Percentiles rank a stretch among this genome's conserved stretches.
Evolutionary conservation across 352 stramenopile genomes (phyloP).

Genomic region (Pythium phragmitis): DNA sequence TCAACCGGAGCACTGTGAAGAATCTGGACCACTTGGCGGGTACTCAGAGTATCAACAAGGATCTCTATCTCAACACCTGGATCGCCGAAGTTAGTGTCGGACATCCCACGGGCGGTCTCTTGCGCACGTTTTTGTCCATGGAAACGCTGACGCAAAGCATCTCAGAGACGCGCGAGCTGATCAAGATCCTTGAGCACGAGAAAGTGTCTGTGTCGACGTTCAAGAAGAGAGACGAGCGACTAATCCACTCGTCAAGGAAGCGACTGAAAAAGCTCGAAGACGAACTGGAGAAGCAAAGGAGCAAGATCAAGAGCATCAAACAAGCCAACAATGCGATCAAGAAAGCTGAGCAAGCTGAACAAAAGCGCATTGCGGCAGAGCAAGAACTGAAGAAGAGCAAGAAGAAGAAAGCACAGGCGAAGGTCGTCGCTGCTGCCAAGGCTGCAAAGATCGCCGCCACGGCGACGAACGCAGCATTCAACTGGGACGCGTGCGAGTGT

Average conservation of each 20-base stretch:
- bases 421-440: slow-evolving; percentile 19
- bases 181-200: slow-evolving; percentile 44
- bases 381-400: slow-evolving; percentile 28
- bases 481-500: slow-evolving; percentile 65
- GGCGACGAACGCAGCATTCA: slow-evolving; percentile 36
- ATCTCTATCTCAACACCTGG: slow-evolving; percentile 78
- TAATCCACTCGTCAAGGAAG: slow-evolving; percentile 12
- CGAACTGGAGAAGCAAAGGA: slow-evolving; percentile 37
- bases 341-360: slow-evolving; percentile 8
- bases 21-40: slow-evolving; percentile 67
- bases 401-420: slow-evolving; percentile 17
- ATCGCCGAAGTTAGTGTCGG: slow-evolving; percentile 86
- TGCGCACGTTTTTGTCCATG: slow-evolving; percentile 72
- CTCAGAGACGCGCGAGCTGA: slow-evolving; percentile 46
- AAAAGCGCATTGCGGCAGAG: slow-evolving; percentile 27
- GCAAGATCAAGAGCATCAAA: slow-evolving; percentile 68
- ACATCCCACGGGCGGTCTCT: slow-evolving; percentile 70
- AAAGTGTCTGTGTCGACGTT: slow-evolving; percentile 16
- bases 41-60: slow-evolving; percentile 40
- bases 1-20: slow-evolving; percentile 48
- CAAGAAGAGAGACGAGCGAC: slow-evolving; percentile 26
- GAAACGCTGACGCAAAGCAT: slow-evolving; percentile 68
- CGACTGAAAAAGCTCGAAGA: slow-evolving; percentile 33
- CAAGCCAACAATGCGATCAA: slow-evolving; percentile 22
- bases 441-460: slow-evolving; percentile 9